phyloP scores from a whole-genome alignment of 331 rosid genomes.

The Pyrus hybrid region DNA sequence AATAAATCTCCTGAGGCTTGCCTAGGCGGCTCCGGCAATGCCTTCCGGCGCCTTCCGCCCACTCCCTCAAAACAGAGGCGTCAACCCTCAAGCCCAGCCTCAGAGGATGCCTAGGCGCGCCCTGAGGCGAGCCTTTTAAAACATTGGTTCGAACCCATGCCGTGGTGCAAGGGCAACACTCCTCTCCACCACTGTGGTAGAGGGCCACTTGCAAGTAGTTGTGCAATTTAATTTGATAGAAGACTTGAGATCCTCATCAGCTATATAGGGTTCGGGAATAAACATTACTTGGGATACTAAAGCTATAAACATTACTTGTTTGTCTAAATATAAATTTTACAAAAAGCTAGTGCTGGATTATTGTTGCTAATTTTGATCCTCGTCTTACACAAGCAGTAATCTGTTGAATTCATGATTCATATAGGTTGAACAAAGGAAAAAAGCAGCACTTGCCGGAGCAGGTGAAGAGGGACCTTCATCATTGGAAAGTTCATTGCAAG shows the following conservation, averaged over 20 bases:
- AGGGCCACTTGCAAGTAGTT: too few species aligned
- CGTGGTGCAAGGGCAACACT: too few species aligned
- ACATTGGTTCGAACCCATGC: too few species aligned
- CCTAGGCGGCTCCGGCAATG: too few species aligned
- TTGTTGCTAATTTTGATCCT: neutral
- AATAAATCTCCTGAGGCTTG: too few species aligned
- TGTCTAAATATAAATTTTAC: neutral
- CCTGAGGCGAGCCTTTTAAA: too few species aligned
- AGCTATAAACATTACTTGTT: neutral
- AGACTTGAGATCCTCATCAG: neutral
- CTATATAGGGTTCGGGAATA: neutral
- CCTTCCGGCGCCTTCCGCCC: too few species aligned
- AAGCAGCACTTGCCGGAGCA: conserved; percentile 68
- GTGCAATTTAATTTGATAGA: too few species aligned
- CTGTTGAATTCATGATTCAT: conserved; percentile 6
- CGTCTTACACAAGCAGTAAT: neutral
- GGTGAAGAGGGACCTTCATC: conserved; percentile 61
- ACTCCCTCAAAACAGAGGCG: too few species aligned
- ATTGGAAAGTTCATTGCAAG: conserved; percentile 65
- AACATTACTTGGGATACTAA: neutral
- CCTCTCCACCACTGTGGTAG: too few species aligned
- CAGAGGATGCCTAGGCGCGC: too few species aligned
- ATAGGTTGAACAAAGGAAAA: conserved; percentile 87
- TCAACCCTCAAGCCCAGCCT: too few species aligned
- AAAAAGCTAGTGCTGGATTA: neutral